Base-by-base conservation (phyloP, 495 filamentous ascomycete genomes). In the Aspergillus sparsus region DNA sequence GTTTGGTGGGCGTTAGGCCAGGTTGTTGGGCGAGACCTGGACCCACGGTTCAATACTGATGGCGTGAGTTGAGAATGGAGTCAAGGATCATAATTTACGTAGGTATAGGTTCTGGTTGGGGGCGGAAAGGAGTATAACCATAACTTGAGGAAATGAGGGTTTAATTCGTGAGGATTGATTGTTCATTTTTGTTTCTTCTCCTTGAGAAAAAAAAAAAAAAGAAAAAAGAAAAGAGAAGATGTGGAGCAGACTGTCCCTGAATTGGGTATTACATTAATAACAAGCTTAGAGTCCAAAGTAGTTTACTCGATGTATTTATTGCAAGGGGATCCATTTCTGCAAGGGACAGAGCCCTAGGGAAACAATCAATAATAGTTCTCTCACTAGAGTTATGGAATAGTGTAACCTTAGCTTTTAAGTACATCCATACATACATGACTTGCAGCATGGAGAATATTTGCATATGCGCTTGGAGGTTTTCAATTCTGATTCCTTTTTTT, bases 281-380 rank as follows among this genome's bases (percentile, higher is more conserved):
- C 15, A 18, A 18, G 15, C 44, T 47, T 18, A 47, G 13, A 18
- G 16, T n/a, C n/a, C 12, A 9, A 10, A 15, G n/a, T n/a, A n/a
- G n/a, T n/a, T n/a, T n/a, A n/a, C n/a, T n/a, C n/a, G n/a, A n/a
- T n/a, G n/a, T n/a, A n/a, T n/a, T n/a, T 13, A 15, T 11, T 42
- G 15, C 15, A 47, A 47, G 44, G 44, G 44, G 44, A 47, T 18
- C 16, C 10, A 21, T 16, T 8, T 46, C 42, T 15, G 49, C 49
- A 32, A 45, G 37, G 27, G 21, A 45, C 39, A 6, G 12, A n/a
- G 53, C 18, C 21, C 39, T 45, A 13, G 53, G 53, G 18, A 10
- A 33, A 42, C 53, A 55, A 44, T 32, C 53, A 55, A 34, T 41
- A 41, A 31, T 31, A 45, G 6, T 32, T 11, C 16, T 31, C 21